phyloP scores from a whole-genome alignment of 1,139 yeast genomes.

The Kurtzmaniella natalensis region DNA sequence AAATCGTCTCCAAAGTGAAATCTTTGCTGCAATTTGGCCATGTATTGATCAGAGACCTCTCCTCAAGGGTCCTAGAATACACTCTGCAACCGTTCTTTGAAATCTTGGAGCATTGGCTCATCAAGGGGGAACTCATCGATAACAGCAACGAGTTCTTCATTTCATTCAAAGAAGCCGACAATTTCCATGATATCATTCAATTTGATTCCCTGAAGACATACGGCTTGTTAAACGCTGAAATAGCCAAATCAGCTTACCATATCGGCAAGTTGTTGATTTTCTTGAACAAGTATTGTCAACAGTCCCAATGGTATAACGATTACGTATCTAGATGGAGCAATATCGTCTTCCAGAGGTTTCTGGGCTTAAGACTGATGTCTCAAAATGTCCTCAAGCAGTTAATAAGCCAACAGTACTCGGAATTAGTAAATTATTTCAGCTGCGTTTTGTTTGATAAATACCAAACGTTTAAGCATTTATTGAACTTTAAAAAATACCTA shows the following conservation, averaged over 20 bases:
- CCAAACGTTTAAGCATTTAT: constrained; percentile 52
- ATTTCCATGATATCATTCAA: constrained; percentile 34
- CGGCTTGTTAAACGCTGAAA: constrained; percentile 40
- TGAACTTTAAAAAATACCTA: constrained; percentile 61
- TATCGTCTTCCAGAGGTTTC: constrained; percentile 21
- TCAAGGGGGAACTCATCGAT: constrained; percentile 57
- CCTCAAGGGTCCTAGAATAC: constrained; percentile 42
- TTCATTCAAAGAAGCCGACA: constrained; percentile 26
- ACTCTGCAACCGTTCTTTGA: constrained; percentile 61
- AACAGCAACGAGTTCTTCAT: constrained; percentile 64
- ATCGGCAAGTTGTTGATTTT: constrained; percentile 78
- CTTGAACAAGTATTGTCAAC: constrained; percentile 56
- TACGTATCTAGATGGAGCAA: constrained; percentile 34
- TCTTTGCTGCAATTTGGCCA: constrained; percentile 64
- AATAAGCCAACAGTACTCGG: constrained; percentile 51
- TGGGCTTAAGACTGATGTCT: constrained; percentile 23
- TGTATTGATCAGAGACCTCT: constrained; percentile 36
- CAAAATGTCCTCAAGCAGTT: constrained; percentile 23
- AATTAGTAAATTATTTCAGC: constrained; percentile 53
- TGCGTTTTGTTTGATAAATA: constrained; percentile 45
- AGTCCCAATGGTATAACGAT: constrained; percentile 37
- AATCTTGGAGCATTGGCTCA: constrained; percentile 62
- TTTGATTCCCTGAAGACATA: constrained; percentile 50
- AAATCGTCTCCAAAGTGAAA: constrained; percentile 49
- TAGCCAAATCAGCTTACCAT: constrained; percentile 58